These are phyloP conservation scores for Sapria himalayana DNA, from an alignment of 345 rosid genomes.

Conservation along the genomic window DNA sequence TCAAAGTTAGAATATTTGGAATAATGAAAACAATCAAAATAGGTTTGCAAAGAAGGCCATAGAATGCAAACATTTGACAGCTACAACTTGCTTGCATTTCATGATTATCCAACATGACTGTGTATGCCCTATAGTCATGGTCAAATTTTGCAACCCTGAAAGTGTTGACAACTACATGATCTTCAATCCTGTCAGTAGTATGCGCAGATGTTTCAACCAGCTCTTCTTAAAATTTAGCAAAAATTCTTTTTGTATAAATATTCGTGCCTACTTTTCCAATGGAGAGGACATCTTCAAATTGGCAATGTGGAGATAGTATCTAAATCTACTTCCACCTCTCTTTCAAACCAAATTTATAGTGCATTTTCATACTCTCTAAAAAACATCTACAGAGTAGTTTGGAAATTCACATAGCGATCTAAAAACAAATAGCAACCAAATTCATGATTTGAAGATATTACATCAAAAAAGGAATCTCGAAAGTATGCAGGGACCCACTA, in stretches of 20 bases:
- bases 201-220: constrained; percentile 49
- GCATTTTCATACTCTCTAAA: constrained; percentile 47
- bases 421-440: constrained; percentile 31
- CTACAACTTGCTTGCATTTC: constrained; percentile 39
- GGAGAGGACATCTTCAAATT: constrained; percentile 45
- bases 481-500: constrained; percentile 67
- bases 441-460: constrained; percentile 36
- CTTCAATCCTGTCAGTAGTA: constrained; percentile 40
- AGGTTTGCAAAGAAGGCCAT: constrained; percentile 42
- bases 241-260: constrained; percentile 34
- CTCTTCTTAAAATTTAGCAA: constrained; percentile 51
- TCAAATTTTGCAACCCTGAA: constrained; percentile 42
- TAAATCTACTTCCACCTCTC: constrained; percentile 47
- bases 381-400: constrained; percentile 32
- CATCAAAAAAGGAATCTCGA: constrained; percentile 40
- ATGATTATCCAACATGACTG: constrained; percentile 20
- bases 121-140: constrained; percentile 36
- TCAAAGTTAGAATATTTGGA: constrained; percentile 43
- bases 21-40: constrained; percentile 48
- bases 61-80: constrained; percentile 54
- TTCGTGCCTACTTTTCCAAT: constrained; percentile 55
- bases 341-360: constrained; percentile 30
- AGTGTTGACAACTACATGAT: constrained; percentile 22
- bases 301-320: constrained; percentile 33
- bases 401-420: constrained; percentile 43